Evolutionary conservation across 805 yeast species (phyloP), one percentile per base, ranked within the genome.

Genomic region (Cyberlindnera subsufficiens): DNA sequence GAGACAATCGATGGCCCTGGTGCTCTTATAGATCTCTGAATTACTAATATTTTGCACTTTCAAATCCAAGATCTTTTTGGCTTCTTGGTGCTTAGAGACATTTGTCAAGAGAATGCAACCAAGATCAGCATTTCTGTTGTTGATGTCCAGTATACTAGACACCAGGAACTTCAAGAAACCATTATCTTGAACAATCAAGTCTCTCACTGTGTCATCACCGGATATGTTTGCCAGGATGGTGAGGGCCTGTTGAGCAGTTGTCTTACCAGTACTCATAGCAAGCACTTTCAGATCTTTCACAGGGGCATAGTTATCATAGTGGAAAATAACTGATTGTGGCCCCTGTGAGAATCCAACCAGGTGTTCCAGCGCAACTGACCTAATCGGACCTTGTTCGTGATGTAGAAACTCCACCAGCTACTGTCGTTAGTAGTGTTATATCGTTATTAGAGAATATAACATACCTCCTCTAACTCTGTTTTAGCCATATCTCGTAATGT

Each of bases 201-300:
- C 71, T 54, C 96, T 75, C 57, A 88, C 74, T 16, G 67, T 66
- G 4, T 60, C 52, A 59, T 85, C 88, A 51, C 80, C 93, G 63
- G 95, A 84, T 44, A 91, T 64, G 58, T 93, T 93, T 9, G 85
- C 86, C 54, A 93, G 67, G 29, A 85, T 86, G 0, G 96, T 88
- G 15, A 84, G 66, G 0, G 96, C 76, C 49, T 82, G 82, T 43
- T 71, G 74, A 8, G 80, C 84, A 17, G 74, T 67, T 30, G 77
- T 70, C 52, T 70, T 69, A 6, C 80, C 79, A 29, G 66, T 68
- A 46, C 77, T 82, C 46, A 66, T 64, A 4, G 82, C 68, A 31
- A 88, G 62, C 11, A 63, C 63, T 59, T 82, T 86, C 58, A 91
- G 68, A 61, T 89, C 95, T 39, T 71, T 70, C 45, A 89, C 74